Percentiles rank a stretch among this genome's conserved stretches.
Evolutionary conservation across 192 early-diverging fungal species (phyloP).

Genomic region (Umbelopsis isabellina): DNA sequence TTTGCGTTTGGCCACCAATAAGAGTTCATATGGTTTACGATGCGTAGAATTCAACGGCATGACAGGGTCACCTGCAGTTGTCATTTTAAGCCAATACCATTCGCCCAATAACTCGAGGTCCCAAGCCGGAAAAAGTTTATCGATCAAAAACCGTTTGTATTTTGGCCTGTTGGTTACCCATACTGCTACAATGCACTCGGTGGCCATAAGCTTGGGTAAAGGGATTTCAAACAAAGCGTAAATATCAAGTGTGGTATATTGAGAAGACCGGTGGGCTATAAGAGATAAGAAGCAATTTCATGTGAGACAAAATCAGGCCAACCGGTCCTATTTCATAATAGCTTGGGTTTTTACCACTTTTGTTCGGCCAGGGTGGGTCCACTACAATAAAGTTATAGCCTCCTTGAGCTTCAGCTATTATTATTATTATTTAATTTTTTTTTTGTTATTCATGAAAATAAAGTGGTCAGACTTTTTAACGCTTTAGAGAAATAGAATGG

Average conservation of each 20-base stretch:
- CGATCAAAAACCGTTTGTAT: slow-evolving; percentile 54
- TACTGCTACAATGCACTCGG: slow-evolving; percentile 54
- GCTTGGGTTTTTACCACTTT: slow-evolving; percentile 46
- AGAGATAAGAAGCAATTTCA: slow-evolving; percentile 12
- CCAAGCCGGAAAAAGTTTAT: slow-evolving; percentile 73
- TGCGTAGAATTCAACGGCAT: slow-evolving; percentile 46
- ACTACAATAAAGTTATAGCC: slow-evolving; percentile 56
- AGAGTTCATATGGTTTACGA: slow-evolving; percentile 69
- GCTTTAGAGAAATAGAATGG: neutral
- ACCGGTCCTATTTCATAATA: neutral
- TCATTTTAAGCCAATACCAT: slow-evolving; percentile 74
- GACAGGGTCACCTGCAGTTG: slow-evolving; percentile 45
- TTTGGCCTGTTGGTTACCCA: slow-evolving; percentile 79
- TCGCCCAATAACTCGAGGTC: slow-evolving; percentile 53
- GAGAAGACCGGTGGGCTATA: slow-evolving; percentile 49
- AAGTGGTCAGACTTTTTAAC: neutral
- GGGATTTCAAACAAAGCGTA: slow-evolving; percentile 71
- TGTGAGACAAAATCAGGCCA: neutral
- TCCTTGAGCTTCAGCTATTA: slow-evolving; percentile 30
- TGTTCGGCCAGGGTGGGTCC: slow-evolving; percentile 76
- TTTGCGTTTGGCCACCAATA: slow-evolving; percentile 51
- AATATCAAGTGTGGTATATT: slow-evolving; percentile 62
- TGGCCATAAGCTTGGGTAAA: slow-evolving; percentile 42
- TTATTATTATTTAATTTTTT: neutral
- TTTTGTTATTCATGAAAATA: slow-evolving; percentile 1